Evolutionary conservation across 306 rosid genomes (phyloP).

Genomic region (Inga leiocalycina): DNA sequence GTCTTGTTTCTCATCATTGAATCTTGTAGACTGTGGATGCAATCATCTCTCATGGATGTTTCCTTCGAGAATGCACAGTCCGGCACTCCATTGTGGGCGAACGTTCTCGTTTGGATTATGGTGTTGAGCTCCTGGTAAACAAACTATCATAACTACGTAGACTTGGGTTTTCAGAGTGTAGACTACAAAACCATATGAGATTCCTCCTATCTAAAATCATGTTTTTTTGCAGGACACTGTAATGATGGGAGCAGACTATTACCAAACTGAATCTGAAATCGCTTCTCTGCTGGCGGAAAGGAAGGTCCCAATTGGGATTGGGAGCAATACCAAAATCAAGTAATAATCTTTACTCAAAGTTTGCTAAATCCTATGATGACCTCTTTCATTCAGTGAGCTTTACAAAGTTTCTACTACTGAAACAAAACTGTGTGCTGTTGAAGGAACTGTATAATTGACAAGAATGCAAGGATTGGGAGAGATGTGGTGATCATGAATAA

Average conservation of each 20-base stretch:
- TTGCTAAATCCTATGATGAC: conserved; percentile 1
- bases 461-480: conserved; percentile 86
- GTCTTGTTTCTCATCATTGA: conserved; percentile 31
- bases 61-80: conserved; percentile 68
- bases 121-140: conserved; percentile 81
- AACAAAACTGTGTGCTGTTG: conserved; percentile 24
- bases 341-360: conserved; percentile 42
- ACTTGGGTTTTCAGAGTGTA: neutral
- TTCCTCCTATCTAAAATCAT: conserved; percentile 19
- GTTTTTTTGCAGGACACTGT: conserved; percentile 63
- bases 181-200: neutral
- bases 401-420: conserved; percentile 17
- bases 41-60: conserved; percentile 93
- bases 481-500: conserved; percentile 73
- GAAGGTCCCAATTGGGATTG: conserved; percentile 86
- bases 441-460: conserved; percentile 91
- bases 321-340: conserved; percentile 78
- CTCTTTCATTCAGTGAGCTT: neutral
- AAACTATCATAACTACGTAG: conserved; percentile 10
- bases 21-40: conserved; percentile 74
- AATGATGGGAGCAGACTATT: conserved; percentile 94
- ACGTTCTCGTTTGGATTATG: conserved; percentile 81
- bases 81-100: conserved; percentile 82
- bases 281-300: conserved; percentile 75
- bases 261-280: conserved; percentile 95